phyloP scores from a whole-genome alignment of 192 early-diverging fungal genomes.

The Coemansia sp. region DNA sequence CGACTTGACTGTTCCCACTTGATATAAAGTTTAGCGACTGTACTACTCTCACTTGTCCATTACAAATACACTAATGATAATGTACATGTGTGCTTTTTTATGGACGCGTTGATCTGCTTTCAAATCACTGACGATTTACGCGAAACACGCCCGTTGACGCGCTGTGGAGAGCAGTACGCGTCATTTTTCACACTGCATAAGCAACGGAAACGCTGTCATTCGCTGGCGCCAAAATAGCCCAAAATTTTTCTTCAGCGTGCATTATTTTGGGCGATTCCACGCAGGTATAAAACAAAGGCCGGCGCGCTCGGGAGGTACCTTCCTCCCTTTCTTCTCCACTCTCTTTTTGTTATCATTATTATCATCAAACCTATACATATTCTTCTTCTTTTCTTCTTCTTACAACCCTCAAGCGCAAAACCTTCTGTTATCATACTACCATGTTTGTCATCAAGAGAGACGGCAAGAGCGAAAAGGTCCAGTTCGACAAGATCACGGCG shows the following conservation, averaged over 20 bases:
- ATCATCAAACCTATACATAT: slow-evolving; percentile 2
- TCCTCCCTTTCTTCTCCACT: not conserved
- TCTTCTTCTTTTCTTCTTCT: not conserved
- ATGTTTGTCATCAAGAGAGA: slow-evolving; percentile 63
- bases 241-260: not conserved
- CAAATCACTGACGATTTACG: not conserved
- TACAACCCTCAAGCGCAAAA: not conserved
- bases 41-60: too few relatives aligned
- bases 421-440: not conserved
- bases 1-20: too few relatives aligned
- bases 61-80: not conserved
- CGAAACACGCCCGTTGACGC: slow-evolving; percentile 6
- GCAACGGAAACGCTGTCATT: not conserved
- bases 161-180: not conserved
- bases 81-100: not conserved
- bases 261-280: not conserved
- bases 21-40: not conserved
- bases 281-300: not conserved
- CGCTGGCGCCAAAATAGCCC: not conserved
- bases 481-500: slow-evolving; percentile 94
- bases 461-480: slow-evolving; percentile 89
- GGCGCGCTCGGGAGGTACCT: not conserved
- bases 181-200: not conserved
- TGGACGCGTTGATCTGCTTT: not conserved
- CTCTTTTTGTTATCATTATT: not conserved